phyloP scores from a whole-genome alignment of 495 filamentous ascomycete species.

The Saxispiralis lemnorum region DNA sequence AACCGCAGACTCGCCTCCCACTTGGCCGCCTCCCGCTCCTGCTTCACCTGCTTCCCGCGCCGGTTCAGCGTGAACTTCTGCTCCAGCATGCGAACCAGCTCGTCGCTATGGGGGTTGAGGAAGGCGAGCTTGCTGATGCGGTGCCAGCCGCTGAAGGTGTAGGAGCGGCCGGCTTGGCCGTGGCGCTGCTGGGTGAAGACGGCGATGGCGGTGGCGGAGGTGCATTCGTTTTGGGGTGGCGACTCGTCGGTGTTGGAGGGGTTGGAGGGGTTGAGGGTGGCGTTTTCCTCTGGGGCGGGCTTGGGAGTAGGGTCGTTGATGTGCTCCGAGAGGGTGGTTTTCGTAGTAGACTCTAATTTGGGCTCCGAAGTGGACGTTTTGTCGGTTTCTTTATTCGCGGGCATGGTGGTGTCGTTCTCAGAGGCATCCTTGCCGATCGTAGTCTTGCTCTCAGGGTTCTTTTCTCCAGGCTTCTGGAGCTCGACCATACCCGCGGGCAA shows the following conservation, averaged over 20 bases:
- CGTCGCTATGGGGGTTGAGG: slow-evolving; percentile 8
- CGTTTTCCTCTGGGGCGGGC: not conserved
- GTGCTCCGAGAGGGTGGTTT: not conserved
- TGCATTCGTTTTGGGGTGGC: not conserved
- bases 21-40: not conserved
- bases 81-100: slow-evolving; percentile 13
- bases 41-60: not conserved
- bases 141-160: slow-evolving; percentile 8
- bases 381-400: no score
- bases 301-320: not conserved
- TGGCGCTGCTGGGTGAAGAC: slow-evolving; percentile 6
- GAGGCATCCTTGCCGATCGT: no score
- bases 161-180: not conserved
- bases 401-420: no score
- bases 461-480: no score
- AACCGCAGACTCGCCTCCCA: slow-evolving; percentile 11
- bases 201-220: not conserved
- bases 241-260: not conserved
- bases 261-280: not conserved
- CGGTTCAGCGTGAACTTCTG: slow-evolving; percentile 10
- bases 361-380: no score
- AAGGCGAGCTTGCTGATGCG: not conserved
- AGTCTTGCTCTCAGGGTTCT: no score
- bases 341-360: not conserved
- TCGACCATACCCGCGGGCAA: not conserved